Percentiles rank a stretch among this genome's conserved stretches.
Evolutionary conservation across 306 rosid species (phyloP).

Genomic region (Argentina anserina): DNA sequence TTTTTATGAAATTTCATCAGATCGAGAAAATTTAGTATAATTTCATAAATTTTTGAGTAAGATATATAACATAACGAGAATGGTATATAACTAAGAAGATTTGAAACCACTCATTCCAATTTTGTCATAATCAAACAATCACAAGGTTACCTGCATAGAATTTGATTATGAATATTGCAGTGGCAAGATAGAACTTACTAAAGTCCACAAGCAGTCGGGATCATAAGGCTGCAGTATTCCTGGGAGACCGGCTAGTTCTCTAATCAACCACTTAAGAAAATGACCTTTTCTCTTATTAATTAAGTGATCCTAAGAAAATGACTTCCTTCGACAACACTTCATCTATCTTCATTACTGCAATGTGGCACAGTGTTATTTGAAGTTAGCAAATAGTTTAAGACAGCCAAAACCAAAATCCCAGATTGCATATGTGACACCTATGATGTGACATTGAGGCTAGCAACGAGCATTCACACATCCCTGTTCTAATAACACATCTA

Average conservation of each 20-base stretch:
- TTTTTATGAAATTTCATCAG: background rate
- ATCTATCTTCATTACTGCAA: constrained; percentile 1
- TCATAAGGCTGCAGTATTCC: constrained; percentile 1
- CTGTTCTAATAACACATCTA: background rate
- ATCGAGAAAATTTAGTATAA: background rate
- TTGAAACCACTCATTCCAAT: background rate
- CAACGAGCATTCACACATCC: constrained; percentile 25
- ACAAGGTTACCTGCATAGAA: background rate
- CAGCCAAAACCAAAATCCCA: constrained; percentile 44
- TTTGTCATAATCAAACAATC: background rate
- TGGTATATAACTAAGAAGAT: background rate
- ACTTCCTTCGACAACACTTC: background rate
- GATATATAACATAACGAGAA: background rate
- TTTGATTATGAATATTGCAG: background rate
- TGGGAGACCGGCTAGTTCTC: background rate
- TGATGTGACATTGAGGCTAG: constrained; percentile 16
- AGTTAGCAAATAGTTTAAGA: constrained; percentile 15
- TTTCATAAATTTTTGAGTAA: background rate
- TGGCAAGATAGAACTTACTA: background rate
- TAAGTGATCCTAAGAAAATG: background rate
- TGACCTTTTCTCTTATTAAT: background rate
- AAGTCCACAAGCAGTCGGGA: background rate
- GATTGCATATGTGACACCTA: constrained; percentile 17
- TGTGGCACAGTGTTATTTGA: constrained; percentile 11
- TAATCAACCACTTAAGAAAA: background rate